Base-by-base conservation (phyloP, 2,329 filamentous ascomycete species). In the Coniella lustricola region DNA sequence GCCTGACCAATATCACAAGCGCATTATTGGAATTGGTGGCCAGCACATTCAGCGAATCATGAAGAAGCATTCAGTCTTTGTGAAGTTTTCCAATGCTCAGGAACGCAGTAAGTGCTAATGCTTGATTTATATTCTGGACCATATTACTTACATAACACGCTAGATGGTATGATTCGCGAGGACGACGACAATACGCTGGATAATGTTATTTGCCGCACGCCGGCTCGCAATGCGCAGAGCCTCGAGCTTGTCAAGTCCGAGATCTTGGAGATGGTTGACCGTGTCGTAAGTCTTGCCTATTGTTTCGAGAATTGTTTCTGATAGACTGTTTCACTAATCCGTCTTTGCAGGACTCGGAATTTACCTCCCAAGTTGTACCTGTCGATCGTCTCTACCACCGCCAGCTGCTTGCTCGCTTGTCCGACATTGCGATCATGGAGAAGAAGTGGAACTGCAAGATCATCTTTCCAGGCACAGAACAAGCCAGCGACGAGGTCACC, bases 371-470 rank as follows among this genome's bases (percentile, higher is more conserved):
- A 67, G 87, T 87, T 51, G 90, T 96, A 57, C 87, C 87, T 57
- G 90, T 97, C 60, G 91, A 97, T 64, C 87, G 93, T 46, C 76
- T 98, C 49, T 96, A 96, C 65, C 93, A 98, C 63, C 87, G 93
- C 56, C 89, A 95, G 68, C 81, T 98, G 52, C 85, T 98, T 63
- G 80, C 87, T 51, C 88, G 90, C 51, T 84, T 97, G 55, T 74
- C 80, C 38, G 88, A 96, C 62, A 89, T 98, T 50, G 91, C 97
- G 57, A 88, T 93, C 58, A 76, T 98, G 44, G 93, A 98, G 73
- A 94, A 95, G 76, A 96, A 95, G 70, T 97, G 90, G 85, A 97
- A 97, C 67, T 98, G 93, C 82, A 97, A 97, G 74, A 94, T 98
- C 62, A 87, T 90, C 58, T 98, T 98, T 64, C 93, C 93, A 7